Evolutionary conservation across 1,139 yeast species (phyloP), one percentile per base, ranked within the genome.

Genomic region (Blastobotrys serpentis): DNA sequence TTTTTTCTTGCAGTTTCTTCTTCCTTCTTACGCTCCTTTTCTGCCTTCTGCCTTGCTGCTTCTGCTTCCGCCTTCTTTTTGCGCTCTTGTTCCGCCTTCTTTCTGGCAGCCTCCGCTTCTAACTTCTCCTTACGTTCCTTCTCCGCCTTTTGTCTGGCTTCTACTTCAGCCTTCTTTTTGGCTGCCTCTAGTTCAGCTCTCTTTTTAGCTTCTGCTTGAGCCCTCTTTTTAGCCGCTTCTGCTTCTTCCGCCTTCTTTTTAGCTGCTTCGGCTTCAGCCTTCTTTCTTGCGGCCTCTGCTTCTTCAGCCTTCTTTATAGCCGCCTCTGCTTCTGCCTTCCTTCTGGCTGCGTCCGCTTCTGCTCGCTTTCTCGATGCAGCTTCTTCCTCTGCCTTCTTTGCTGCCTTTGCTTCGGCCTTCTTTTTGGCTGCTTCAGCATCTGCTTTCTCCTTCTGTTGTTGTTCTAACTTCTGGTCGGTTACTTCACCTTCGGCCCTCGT

Each of bases 241-340:
- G 33, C 46, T 13, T 25, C 29, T 3, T 32, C 41, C 36, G 41
- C 43, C 23, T 43, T 38, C 36, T 43, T 17, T 30, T 23, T 34
- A 36, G 42, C 42, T 46, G 38, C 33, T 42, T 46, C 39, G 33
- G 38, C 39, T 34, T 42, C 41, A 2, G 26, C 14, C 16, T n/a
- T 8, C 19, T 22, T 17, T 22, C 19, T 26, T 17, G 11, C 22
- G 29, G 26, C 25, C 17, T 21, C 40, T 8, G 23, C 40, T 26
- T 19, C 40, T 26, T 19, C 29, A 14, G 23, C 40, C 25, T 21
- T 36, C 40, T 14, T 19, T 44, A 40, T 43, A 40, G 26, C 41
- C 30, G 41, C 43, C 14, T 25, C 30, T 5, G 29, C 44, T 19
- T 47, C 43, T 5, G 40, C 40, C 29, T 36, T 23, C 21, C 34